phyloP scores from a whole-genome alignment of 768 basidiomycete species.

The Cyathus striatus region DNA sequence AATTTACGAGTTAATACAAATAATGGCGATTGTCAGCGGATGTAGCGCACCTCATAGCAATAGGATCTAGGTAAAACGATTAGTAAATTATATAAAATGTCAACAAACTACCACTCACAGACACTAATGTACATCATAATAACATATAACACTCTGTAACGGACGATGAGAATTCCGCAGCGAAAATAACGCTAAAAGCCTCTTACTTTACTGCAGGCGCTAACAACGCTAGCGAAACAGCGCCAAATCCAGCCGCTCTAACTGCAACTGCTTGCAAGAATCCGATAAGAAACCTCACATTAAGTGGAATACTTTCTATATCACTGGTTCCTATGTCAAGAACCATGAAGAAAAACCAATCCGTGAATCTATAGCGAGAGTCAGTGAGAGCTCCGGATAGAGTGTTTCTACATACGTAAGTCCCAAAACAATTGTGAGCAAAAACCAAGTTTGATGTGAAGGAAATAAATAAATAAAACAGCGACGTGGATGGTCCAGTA shows the following conservation, averaged over 20 bases:
- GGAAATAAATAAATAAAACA: constrained; percentile 92
- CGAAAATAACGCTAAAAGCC: constrained; percentile 6
- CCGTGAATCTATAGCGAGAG: constrained; percentile 48
- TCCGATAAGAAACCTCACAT: constrained; percentile 66
- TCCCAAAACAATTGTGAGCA: constrained; percentile 59
- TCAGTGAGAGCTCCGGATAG: background rate
- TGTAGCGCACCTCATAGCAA: constrained; percentile 64
- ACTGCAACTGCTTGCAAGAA: constrained; percentile 78
- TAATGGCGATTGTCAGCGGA: background rate
- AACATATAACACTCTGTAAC: constrained; percentile 70
- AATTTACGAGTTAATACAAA: background rate
- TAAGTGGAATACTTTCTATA: constrained; percentile 64
- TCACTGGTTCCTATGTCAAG: constrained; percentile 78
- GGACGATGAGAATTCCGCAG: constrained; percentile 1
- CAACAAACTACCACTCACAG: constrained; percentile 43
- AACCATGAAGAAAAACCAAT: constrained; percentile 89
- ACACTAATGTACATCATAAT: constrained; percentile 93
- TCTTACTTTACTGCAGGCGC: constrained; percentile 89
- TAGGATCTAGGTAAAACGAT: constrained; percentile 46
- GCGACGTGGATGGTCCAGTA: constrained; percentile 91
- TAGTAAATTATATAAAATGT: constrained; percentile 1
- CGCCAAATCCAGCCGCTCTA: constrained; percentile 81
- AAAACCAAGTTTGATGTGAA: constrained; percentile 91
- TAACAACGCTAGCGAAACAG: constrained; percentile 66
- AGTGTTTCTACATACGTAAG: constrained; percentile 54